A percentile compares a stretch with the other conserved stretches of the same genome.
Conservation (phyloP, 805 yeast genomes). For the Suhomyces sp. region DNA sequence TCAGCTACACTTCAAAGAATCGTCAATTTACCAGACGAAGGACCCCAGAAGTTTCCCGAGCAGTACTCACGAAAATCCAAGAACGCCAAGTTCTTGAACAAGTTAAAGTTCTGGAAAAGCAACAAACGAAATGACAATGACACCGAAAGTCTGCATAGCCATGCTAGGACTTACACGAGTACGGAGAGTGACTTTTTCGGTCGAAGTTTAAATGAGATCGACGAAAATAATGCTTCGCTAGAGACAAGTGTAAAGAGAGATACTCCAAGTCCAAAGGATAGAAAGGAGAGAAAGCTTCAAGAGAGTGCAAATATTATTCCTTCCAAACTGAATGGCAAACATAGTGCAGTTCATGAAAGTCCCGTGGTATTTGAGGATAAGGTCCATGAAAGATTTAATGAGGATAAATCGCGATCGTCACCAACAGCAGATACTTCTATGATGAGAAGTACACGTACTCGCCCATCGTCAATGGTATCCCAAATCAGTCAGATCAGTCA, state of each 20-base stretch:
- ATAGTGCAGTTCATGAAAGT: not conserved
- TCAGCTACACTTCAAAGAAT: conserved; percentile 12
- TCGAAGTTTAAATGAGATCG: not conserved
- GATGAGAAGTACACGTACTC: conserved; percentile 15
- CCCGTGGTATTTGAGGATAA: conserved; percentile 4
- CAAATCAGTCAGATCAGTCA: conserved; percentile 42
- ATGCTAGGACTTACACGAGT: conserved; percentile 3
- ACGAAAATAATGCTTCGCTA: conserved; percentile 8
- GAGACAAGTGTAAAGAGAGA: conserved; percentile 8
- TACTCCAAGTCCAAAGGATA: conserved; percentile 3
- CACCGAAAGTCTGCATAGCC: conserved; percentile 7
- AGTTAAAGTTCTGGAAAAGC: conserved; percentile 41
- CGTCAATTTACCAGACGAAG: conserved; percentile 7
- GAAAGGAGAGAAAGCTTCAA: not conserved
- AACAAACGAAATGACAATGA: conserved; percentile 12
- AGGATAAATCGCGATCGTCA: conserved; percentile 1
- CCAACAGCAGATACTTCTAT: conserved; percentile 4
- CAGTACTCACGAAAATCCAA: conserved; percentile 15
- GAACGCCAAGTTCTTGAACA: conserved; percentile 28
- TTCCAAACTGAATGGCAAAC: not conserved
- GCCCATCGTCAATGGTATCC: conserved; percentile 43
- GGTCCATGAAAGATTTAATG: not conserved
- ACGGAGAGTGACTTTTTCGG: conserved; percentile 1
- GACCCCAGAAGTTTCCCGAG: conserved; percentile 9
- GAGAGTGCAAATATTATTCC: conserved; percentile 2